A percentile compares a stretch with the other conserved stretches of the same genome.
These are phyloP conservation scores for Barnettozyma sucrosica DNA, from an alignment of 805 yeast species.

Conservation along the genomic window DNA sequence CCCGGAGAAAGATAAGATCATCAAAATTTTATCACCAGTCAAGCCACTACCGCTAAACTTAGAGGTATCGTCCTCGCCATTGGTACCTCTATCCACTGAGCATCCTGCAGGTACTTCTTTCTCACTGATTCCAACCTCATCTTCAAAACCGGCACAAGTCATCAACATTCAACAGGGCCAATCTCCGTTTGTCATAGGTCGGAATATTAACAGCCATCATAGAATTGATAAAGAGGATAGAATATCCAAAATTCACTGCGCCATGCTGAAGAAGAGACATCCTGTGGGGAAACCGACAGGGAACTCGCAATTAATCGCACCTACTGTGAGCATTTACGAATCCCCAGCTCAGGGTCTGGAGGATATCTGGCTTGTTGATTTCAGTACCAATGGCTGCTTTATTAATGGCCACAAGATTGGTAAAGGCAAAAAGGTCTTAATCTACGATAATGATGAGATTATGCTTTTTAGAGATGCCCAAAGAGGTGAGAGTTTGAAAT, in stretches of 20 bases:
- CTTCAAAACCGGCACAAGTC: slow-evolving; percentile 44
- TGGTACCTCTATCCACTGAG: slow-evolving; percentile 11
- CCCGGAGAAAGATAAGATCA: slow-evolving; percentile 7
- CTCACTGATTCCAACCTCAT: slow-evolving; percentile 45
- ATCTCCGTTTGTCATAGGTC: slow-evolving; percentile 66
- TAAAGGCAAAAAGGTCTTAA: slow-evolving; percentile 52
- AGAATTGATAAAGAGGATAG: slow-evolving; percentile 60
- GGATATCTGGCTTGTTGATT: slow-evolving; percentile 76
- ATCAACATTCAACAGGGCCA: slow-evolving; percentile 56
- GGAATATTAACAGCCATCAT: slow-evolving; percentile 58
- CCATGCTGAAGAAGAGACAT: slow-evolving; percentile 57
- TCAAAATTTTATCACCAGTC: background rate
- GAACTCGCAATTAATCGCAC: background rate
- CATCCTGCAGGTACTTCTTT: slow-evolving; percentile 58
- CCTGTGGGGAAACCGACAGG: slow-evolving; percentile 37
- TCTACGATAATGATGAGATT: slow-evolving; percentile 61
- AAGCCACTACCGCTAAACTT: background rate
- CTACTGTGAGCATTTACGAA: slow-evolving; percentile 41
- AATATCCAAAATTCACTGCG: slow-evolving; percentile 80
- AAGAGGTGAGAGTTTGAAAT: slow-evolving; percentile 47
- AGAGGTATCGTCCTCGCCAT: slow-evolving; percentile 14
- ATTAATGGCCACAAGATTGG: slow-evolving; percentile 57
- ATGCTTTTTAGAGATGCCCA: slow-evolving; percentile 59
- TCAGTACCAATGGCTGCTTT: slow-evolving; percentile 73
- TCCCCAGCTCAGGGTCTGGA: slow-evolving; percentile 70